Conservation (phyloP, 1,284 basidiomycete genomes). For the Grifola frondosa region DNA sequence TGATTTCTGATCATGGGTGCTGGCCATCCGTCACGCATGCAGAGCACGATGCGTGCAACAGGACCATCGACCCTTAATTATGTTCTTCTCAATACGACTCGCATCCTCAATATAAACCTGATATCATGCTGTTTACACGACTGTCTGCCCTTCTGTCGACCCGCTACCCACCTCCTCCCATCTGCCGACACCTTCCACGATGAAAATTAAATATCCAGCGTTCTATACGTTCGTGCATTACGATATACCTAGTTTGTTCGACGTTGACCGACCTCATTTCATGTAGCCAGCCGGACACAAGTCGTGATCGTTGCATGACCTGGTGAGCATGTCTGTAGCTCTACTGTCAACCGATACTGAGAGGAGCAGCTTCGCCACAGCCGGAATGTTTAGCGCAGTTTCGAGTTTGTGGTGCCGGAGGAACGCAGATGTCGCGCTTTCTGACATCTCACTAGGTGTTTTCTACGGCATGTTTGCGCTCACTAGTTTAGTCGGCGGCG, state of each 20-base stretch:
- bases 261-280: background rate
- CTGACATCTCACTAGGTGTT: slow-evolving; percentile 39
- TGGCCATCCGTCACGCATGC: slow-evolving; percentile 11
- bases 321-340: slow-evolving; percentile 34
- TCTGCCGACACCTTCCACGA: slow-evolving; percentile 12
- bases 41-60: slow-evolving; percentile 14
- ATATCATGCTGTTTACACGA: slow-evolving; percentile 4
- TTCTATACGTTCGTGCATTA: slow-evolving; percentile 31
- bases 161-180: slow-evolving; percentile 1
- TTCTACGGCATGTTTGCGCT: slow-evolving; percentile 42
- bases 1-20: background rate
- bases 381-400: slow-evolving; percentile 53
- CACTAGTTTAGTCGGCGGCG: slow-evolving; percentile 43
- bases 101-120: slow-evolving; percentile 13
- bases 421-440: slow-evolving; percentile 36
- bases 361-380: slow-evolving; percentile 39
- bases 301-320: slow-evolving; percentile 42
- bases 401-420: slow-evolving; percentile 43
- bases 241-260: too few species aligned
- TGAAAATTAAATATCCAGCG: slow-evolving; percentile 25
- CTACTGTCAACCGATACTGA: too few species aligned
- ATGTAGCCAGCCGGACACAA: slow-evolving; percentile 38
- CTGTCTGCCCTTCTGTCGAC: slow-evolving; percentile 11
- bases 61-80: slow-evolving; percentile 9
- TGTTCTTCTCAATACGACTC: slow-evolving; percentile 14